Evolutionary conservation across 179 eudicot species (phyloP).

Genomic region (Carnegiea gigantea): DNA sequence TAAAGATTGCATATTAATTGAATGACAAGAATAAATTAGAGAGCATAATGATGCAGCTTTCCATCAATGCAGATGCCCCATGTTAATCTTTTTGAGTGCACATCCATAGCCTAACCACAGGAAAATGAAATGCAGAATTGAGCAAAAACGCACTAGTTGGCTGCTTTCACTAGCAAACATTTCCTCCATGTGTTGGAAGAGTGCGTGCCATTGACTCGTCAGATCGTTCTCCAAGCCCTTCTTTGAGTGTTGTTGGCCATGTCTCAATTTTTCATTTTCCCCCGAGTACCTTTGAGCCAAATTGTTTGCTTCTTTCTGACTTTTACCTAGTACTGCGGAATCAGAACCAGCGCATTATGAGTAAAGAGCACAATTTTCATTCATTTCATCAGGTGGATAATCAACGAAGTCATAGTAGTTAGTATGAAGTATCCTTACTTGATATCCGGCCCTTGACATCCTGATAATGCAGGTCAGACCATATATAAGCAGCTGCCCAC

Average conservation of each 20-base stretch:
- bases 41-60: neutral
- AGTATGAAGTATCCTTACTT: conserved; percentile 30
- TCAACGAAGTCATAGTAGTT: neutral
- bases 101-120: neutral
- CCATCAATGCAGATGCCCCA: neutral
- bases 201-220: conserved; percentile 63
- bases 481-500: conserved; percentile 64
- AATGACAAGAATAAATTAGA: neutral
- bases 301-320: conserved; percentile 64
- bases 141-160: conserved; percentile 55
- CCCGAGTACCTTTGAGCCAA: conserved; percentile 43
- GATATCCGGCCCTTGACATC: conserved; percentile 75
- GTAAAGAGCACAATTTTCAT: neutral
- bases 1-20: neutral
- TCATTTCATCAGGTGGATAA: neutral
- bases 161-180: conserved; percentile 50
- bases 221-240: conserved; percentile 49
- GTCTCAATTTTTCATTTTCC: conserved; percentile 31
- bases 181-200: conserved; percentile 62
- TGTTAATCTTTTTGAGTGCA: neutral
- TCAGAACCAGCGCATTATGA: neutral
- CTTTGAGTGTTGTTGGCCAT: conserved; percentile 33
- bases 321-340: conserved; percentile 46
- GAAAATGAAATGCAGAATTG: neutral
- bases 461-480: conserved; percentile 82